Evolutionary conservation across 1,139 yeast genomes (phyloP).

Genomic region (Yamadazyma pseudoaaseri): DNA sequence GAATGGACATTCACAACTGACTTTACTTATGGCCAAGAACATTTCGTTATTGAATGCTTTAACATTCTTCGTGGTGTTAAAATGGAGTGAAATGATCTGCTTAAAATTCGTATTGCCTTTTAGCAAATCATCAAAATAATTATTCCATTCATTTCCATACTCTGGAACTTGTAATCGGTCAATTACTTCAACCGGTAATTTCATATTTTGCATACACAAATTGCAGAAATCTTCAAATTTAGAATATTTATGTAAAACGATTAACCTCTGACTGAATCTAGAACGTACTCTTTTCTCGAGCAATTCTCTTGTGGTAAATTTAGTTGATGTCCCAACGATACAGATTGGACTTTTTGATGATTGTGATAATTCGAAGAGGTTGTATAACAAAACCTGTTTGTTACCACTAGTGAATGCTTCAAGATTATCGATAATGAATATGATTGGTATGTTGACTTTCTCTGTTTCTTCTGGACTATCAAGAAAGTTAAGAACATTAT

Average conservation of each 20-base stretch:
- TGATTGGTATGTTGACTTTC: conserved; percentile 47
- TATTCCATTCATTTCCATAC: conserved; percentile 52
- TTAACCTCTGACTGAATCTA: conserved; percentile 79
- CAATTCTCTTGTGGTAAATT: conserved; percentile 71
- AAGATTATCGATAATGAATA: conserved; percentile 82
- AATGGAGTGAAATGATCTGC: conserved; percentile 41
- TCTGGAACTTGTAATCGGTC: conserved; percentile 16
- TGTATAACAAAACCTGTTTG: conserved; percentile 82
- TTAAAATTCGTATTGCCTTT: conserved; percentile 8
- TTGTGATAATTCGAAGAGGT: conserved; percentile 81
- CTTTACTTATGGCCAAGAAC: conserved; percentile 44
- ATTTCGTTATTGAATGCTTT: conserved; percentile 53
- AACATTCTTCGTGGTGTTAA: conserved; percentile 59
- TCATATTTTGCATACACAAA: conserved; percentile 27
- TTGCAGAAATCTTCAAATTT: conserved; percentile 44
- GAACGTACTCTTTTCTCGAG: conserved; percentile 90
- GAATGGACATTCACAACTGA: conserved; percentile 26
- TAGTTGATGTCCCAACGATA: conserved; percentile 77
- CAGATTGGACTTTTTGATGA: conserved; percentile 75
- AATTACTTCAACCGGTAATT: conserved; percentile 20
- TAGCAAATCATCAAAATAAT: conserved; percentile 30
- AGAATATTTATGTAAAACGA: conserved; percentile 54
- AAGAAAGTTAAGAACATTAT: conserved; percentile 34
- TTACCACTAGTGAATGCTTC: conserved; percentile 72
- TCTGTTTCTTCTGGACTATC: conserved; percentile 14